A percentile compares a stretch with the other conserved stretches of the same genome.
Conservation (phyloP, 371 early-diverging fungal species). For the Mucor indicus region DNA sequence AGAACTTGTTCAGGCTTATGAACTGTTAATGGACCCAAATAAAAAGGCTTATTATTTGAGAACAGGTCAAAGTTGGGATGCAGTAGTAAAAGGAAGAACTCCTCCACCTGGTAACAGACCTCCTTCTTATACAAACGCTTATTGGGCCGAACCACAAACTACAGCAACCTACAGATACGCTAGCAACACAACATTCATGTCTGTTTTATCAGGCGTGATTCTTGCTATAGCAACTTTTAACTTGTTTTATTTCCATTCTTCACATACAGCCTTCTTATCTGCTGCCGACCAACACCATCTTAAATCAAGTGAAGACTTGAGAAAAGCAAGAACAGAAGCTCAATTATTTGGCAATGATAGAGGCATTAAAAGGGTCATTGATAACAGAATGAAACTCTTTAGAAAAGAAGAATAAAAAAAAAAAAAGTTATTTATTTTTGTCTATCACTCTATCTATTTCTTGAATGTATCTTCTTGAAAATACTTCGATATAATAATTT, state of each 20-base stretch:
- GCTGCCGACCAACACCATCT: constrained; percentile 40
- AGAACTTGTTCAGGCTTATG: constrained; percentile 36
- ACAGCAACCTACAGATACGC: constrained; percentile 21
- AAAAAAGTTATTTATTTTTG: background rate
- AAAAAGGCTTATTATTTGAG: constrained; percentile 18
- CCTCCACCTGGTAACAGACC: constrained; percentile 8
- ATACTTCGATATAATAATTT: constrained; percentile 72
- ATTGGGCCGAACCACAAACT: constrained; percentile 6
- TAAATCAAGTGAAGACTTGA: constrained; percentile 29
- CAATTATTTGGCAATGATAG: constrained; percentile 40
- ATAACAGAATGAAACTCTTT: constrained; percentile 28
- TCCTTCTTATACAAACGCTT: constrained; percentile 12
- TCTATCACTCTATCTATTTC: constrained; percentile 43
- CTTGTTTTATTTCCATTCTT: constrained; percentile 22
- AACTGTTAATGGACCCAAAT: constrained; percentile 26
- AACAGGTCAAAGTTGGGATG: constrained; percentile 10
- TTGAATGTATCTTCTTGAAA: constrained; percentile 56
- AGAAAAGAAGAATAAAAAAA: constrained; percentile 10
- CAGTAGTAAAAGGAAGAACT: too few relatives aligned
- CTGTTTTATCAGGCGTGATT: constrained; percentile 27
- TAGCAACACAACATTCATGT: constrained; percentile 33
- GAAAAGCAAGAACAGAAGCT: constrained; percentile 40
- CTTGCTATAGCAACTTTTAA: constrained; percentile 21
- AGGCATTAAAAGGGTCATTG: constrained; percentile 34
- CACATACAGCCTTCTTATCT: constrained; percentile 18